These are phyloP conservation scores for Lasiodiplodia citricola DNA, from an alignment of 2,329 filamentous ascomycete genomes.

Conservation along the genomic window DNA sequence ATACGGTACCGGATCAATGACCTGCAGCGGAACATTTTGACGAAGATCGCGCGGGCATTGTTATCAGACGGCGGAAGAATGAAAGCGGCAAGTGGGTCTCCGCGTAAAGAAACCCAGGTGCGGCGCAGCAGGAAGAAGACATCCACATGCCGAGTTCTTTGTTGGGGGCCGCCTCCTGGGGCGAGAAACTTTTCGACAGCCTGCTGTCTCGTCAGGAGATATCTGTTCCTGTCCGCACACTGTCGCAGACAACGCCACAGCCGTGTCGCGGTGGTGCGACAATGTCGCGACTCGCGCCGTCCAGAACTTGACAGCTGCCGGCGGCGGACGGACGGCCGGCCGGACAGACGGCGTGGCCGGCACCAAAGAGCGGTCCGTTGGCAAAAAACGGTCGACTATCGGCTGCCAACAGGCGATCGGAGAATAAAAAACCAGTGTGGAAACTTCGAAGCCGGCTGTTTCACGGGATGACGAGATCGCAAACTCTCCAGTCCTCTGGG, in stretches of 20 bases:
- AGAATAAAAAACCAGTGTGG: neutral
- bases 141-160: neutral
- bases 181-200: neutral
- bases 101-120: neutral
- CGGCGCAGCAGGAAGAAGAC: neutral
- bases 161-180: neutral
- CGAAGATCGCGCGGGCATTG: constrained; percentile 4
- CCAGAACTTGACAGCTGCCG: neutral
- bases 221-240: neutral
- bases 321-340: constrained; percentile 3
- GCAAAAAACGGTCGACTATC: neutral
- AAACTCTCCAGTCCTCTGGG: neutral
- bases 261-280: constrained; percentile 20
- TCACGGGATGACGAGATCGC: neutral
- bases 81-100: neutral
- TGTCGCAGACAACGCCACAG: constrained; percentile 13
- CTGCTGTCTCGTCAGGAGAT: constrained; percentile 8
- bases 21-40: constrained; percentile 7
- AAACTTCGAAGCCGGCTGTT: neutral
- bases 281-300: neutral
- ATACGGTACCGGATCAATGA: constrained; percentile 1
- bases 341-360: neutral
- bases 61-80: neutral
- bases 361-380: neutral
- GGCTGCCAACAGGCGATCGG: neutral